Evolutionary conservation across 2,329 filamentous ascomycete species (phyloP).

Genomic region (Arthrobotrys iridis): DNA sequence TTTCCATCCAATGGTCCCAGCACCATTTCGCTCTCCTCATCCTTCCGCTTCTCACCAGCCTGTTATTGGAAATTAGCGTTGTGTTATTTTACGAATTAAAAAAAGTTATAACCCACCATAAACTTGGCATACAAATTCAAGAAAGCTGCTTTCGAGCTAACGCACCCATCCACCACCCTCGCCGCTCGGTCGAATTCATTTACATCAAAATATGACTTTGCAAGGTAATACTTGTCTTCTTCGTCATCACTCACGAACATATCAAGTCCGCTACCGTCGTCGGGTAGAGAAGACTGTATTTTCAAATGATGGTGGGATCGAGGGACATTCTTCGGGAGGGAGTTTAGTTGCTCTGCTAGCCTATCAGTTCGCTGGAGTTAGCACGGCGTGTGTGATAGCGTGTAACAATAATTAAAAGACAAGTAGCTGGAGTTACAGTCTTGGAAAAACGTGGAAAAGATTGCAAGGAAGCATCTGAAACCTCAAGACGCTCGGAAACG

Average conservation of each 20-base stretch:
- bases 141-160: constrained; percentile 77
- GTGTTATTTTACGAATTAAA: background rate
- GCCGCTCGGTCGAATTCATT: constrained; percentile 94
- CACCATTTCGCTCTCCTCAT: constrained; percentile 97
- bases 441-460: background rate
- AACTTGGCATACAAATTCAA: constrained; percentile 91
- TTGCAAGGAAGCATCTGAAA: background rate
- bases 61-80: background rate
- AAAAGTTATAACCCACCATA: constrained; percentile 63
- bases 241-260: constrained; percentile 43
- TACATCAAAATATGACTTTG: constrained; percentile 94
- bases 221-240: constrained; percentile 74
- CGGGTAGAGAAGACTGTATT: constrained; percentile 69
- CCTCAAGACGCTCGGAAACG: background rate
- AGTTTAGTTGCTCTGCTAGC: constrained; percentile 49
- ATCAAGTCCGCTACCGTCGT: constrained; percentile 20
- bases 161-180: constrained; percentile 67
- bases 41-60: constrained; percentile 92
- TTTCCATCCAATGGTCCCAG: constrained; percentile 85
- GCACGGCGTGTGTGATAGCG: constrained; percentile 7
- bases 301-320: constrained; percentile 72
- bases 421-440: background rate
- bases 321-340: constrained; percentile 61
- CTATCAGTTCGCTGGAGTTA: constrained; percentile 29
- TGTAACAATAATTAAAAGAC: background rate